Base-by-base conservation (phyloP, 192 early-diverging fungal genomes). In the Mycoemilia scoparia region DNA sequence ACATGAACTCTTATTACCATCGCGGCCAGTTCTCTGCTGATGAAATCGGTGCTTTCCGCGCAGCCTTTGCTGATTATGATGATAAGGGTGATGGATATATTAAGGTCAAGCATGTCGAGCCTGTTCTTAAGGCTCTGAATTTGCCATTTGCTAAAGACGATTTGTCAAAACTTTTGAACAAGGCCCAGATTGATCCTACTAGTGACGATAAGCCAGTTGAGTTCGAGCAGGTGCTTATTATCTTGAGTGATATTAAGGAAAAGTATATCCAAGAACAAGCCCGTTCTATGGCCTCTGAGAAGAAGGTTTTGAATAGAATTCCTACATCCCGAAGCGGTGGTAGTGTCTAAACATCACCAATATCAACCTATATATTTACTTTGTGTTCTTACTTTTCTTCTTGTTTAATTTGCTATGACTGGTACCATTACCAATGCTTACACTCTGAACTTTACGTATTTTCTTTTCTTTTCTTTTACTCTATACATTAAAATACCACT, bases 291-390 rank as follows among this genome's bases (percentile, higher is more conserved):
- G 36, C 21, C 4, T 34, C 35, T 30, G 42, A 59, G 21, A 41
- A 49, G 24, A 50, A 40, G 15, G 26, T 14, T 13, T 46, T 58
- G 21, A 62, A 59, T 32, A 54, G 55, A 41, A 67, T 67, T 38
- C 59, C 64, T 12, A 58, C 51, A 2, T 44, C 54, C 21, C 59
- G 64, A 32, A 62, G 64, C 38, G 64, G 64, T 29, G 64, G 64
- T 22, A 46, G 64, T 16, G 55, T 67, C 25, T 67, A 49, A 45
- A 41, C n/a, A n/a, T n/a, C n/a, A n/a, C n/a, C n/a, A n/a, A n/a
- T n/a, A n/a, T n/a, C n/a, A n/a, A n/a, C n/a, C n/a, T n/a, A n/a
- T n/a, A n/a, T n/a, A n/a, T n/a, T n/a, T n/a, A n/a, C n/a, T n/a
- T n/a, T n/a, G n/a, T n/a, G n/a, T n/a, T n/a, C n/a, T n/a, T n/a